Evolutionary conservation across 2,329 filamentous ascomycete genomes (phyloP).

Genomic region (Cercospora beticola): DNA sequence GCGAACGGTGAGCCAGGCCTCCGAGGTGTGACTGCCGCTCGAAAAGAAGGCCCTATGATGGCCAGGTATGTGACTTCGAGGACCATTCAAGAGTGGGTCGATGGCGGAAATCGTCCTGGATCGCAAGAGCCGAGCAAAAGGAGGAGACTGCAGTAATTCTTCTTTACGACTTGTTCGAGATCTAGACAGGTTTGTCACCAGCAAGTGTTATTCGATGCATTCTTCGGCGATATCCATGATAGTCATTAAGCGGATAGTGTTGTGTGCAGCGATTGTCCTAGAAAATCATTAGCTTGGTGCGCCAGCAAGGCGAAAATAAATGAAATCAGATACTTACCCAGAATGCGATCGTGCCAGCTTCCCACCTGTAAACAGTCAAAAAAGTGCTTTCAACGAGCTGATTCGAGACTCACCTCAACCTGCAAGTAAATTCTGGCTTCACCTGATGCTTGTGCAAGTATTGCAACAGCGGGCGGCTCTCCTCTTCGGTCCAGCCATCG

Average conservation of each 20-base stretch:
- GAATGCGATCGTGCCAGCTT: slow-evolving; percentile 20
- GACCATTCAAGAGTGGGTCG: neutral
- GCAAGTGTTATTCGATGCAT: slow-evolving; percentile 22
- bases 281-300: neutral
- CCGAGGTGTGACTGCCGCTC: neutral
- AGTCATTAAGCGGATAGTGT: slow-evolving; percentile 26
- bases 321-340: slow-evolving; percentile 4
- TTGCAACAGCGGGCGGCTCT: slow-evolving; percentile 71
- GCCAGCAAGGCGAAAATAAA: neutral
- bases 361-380: slow-evolving; percentile 12
- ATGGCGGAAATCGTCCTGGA: neutral
- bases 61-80: neutral
- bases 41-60: neutral
- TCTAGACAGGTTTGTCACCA: slow-evolving; percentile 15
- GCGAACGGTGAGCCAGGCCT: neutral
- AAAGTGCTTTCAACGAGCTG: neutral
- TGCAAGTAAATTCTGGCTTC: slow-evolving; percentile 67
- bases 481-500: slow-evolving; percentile 78
- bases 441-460: slow-evolving; percentile 73
- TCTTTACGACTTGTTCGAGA: neutral
- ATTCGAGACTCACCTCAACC: slow-evolving; percentile 61
- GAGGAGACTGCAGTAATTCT: neutral
- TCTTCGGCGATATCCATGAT: slow-evolving; percentile 15
- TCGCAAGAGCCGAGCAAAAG: neutral
- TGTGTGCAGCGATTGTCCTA: slow-evolving; percentile 23